These are phyloP conservation scores for Zygosaccharomyces kombuchaensis DNA, from an alignment of 805 yeast genomes.

Conservation along the genomic window DNA sequence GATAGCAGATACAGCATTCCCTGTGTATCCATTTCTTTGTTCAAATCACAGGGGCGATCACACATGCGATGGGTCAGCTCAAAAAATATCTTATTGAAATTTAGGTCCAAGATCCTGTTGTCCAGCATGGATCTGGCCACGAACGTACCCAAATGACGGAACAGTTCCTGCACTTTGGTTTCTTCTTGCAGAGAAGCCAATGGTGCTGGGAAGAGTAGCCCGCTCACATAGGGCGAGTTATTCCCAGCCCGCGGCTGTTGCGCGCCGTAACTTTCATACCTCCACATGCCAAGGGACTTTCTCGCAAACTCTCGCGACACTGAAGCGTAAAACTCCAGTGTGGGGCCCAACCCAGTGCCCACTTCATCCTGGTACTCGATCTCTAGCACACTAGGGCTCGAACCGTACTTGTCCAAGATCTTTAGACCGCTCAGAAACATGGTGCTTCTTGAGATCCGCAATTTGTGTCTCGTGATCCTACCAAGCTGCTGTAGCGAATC, in stretches of 20 bases:
- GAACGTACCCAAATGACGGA: conserved; percentile 71
- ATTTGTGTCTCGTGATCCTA: conserved; percentile 71
- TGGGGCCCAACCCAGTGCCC: conserved; percentile 97
- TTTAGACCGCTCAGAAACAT: conserved; percentile 74
- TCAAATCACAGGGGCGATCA: conserved; percentile 13
- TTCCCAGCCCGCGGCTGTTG: conserved; percentile 22
- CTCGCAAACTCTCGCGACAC: conserved; percentile 72
- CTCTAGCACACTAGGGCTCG: conserved; percentile 77
- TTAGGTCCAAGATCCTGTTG: conserved; percentile 80
- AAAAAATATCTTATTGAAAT: conserved; percentile 69
- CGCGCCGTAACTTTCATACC: conserved; percentile 37
- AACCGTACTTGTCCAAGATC: conserved; percentile 69
- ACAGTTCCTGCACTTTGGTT: conserved; percentile 46
- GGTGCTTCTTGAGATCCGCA: conserved; percentile 66
- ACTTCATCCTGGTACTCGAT: conserved; percentile 86
- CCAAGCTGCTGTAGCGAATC: conserved; percentile 50
- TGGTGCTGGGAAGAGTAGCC: conserved; percentile 77
- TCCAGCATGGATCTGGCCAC: conserved; percentile 84
- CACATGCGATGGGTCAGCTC: conserved; percentile 42
- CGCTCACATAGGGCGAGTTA: conserved; percentile 39
- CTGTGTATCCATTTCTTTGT: conserved; percentile 8
- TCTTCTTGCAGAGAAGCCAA: conserved; percentile 36
- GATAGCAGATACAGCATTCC: conserved; percentile 38
- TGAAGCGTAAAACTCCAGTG: conserved; percentile 82
- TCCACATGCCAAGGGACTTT: conserved; percentile 64